A percentile compares a stretch with the other conserved stretches of the same genome.
Conservation (phyloP, 1,284 basidiomycete genomes). For the Sporisorium graminicola region DNA sequence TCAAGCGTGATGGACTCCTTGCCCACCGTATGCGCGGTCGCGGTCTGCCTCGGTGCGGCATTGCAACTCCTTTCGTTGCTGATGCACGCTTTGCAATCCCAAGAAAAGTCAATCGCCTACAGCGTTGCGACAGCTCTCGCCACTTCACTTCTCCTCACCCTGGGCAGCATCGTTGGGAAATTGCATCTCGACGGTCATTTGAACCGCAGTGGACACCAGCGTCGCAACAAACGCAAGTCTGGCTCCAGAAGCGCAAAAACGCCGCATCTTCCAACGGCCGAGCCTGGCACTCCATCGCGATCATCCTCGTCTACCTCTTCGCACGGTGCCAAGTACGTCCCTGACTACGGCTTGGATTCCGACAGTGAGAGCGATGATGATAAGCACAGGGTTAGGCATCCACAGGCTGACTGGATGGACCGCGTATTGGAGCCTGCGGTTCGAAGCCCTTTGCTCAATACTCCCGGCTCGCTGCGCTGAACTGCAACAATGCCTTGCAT, state of each 20-base stretch:
- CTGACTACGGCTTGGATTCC: slow-evolving; percentile 31
- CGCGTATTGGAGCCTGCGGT: slow-evolving; percentile 13
- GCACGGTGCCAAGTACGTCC: slow-evolving; percentile 8
- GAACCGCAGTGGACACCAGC: not conserved
- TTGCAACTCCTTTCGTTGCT: slow-evolving; percentile 2
- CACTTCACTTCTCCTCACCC: not conserved
- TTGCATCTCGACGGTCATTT: not conserved
- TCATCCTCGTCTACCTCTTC: slow-evolving; percentile 11
- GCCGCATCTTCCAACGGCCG: not conserved
- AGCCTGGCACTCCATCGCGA: not conserved
- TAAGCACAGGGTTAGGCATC: not conserved
- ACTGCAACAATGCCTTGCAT: not conserved
- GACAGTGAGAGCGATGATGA: slow-evolving; percentile 18
- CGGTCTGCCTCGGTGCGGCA: slow-evolving; percentile 9
- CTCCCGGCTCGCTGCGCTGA: not conserved
- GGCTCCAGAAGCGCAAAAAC: not conserved
- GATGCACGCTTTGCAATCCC: not conserved
- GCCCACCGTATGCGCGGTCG: not conserved
- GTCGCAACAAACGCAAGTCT: not conserved
- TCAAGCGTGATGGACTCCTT: slow-evolving; percentile 1
- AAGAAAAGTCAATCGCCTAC: not conserved
- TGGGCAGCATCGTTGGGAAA: not conserved
- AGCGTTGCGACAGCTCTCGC: slow-evolving; percentile 1
- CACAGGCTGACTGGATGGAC: slow-evolving; percentile 19
- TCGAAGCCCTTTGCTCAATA: slow-evolving; percentile 15